Evolutionary conservation across 768 basidiomycete genomes (phyloP).

Genomic region (Chalciporus piperatus): DNA sequence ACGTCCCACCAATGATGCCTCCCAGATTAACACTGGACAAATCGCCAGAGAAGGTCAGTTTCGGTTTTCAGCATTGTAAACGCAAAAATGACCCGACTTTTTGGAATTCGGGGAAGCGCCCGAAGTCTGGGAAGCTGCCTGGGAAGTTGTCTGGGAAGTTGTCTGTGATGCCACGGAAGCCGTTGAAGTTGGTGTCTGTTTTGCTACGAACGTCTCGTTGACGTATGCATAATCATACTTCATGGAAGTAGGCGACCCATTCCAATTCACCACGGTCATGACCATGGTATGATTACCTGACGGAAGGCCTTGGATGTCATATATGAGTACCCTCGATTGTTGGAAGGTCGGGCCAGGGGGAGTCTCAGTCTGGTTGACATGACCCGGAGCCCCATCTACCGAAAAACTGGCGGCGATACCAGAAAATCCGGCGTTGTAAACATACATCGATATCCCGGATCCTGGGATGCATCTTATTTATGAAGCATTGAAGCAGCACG

Average conservation of each 20-base stretch:
- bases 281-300: conserved; percentile 16
- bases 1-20: conserved; percentile 9
- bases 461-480: conserved; percentile 9
- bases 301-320: conserved; percentile 14
- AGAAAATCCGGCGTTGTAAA: conserved; percentile 17
- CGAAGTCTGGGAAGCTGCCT: not conserved
- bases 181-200: conserved; percentile 1
- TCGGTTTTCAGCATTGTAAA: not conserved
- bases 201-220: conserved; percentile 20
- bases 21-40: conserved; percentile 13
- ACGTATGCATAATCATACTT: conserved; percentile 27
- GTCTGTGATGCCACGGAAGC: not conserved
- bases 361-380: not conserved
- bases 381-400: conserved; percentile 11
- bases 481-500: not conserved
- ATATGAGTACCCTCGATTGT: conserved; percentile 20
- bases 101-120: not conserved
- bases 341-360: conserved; percentile 18
- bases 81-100: conserved; percentile 5
- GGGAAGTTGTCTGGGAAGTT: conserved; percentile 1
- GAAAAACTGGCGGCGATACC: conserved; percentile 25
- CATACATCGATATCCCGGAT: conserved; percentile 27
- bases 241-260: conserved; percentile 15
- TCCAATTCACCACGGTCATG: conserved; percentile 24
- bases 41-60: not conserved